These are phyloP conservation scores for Parmelia sp. DNA, from an alignment of 495 filamentous ascomycete genomes.

Conservation along the genomic window DNA sequence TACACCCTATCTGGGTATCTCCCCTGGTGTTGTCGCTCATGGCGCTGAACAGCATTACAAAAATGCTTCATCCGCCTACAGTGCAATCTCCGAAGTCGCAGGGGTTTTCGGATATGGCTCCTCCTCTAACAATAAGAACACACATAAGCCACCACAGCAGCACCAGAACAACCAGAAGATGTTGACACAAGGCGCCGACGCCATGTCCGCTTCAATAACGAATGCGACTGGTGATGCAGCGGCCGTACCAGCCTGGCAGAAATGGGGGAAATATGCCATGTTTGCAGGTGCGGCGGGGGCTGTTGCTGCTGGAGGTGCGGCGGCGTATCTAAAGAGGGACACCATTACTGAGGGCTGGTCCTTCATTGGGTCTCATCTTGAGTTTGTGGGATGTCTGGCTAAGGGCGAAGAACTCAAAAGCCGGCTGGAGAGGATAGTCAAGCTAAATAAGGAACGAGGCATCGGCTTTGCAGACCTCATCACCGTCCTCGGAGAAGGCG, in stretches of 20 bases:
- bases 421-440: constrained; percentile 53
- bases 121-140: constrained; percentile 25
- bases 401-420: constrained; percentile 67
- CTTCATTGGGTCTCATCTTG: constrained; percentile 89
- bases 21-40: constrained; percentile 81
- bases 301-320: constrained; percentile 79
- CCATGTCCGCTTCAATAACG: constrained; percentile 28
- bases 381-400: constrained; percentile 85
- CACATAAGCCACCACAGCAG: constrained; percentile 22
- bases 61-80: constrained; percentile 61
- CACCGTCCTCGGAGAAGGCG: constrained; percentile 68
- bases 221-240: constrained; percentile 43
- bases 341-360: constrained; percentile 61
- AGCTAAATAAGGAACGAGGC: constrained; percentile 46
- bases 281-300: constrained; percentile 75
- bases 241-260: constrained; percentile 53
- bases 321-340: constrained; percentile 77
- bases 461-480: constrained; percentile 77
- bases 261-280: constrained; percentile 78
- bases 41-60: constrained; percentile 81
- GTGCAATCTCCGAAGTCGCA: constrained; percentile 58
- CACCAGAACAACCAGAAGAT: constrained; percentile 24
- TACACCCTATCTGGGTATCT: constrained; percentile 87
- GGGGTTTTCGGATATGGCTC: constrained; percentile 53
- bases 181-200: constrained; percentile 20